Evolutionary conservation across 345 rosid genomes (phyloP), one percentile per base, ranked within the genome.

Genomic region (Mangifera indica): DNA sequence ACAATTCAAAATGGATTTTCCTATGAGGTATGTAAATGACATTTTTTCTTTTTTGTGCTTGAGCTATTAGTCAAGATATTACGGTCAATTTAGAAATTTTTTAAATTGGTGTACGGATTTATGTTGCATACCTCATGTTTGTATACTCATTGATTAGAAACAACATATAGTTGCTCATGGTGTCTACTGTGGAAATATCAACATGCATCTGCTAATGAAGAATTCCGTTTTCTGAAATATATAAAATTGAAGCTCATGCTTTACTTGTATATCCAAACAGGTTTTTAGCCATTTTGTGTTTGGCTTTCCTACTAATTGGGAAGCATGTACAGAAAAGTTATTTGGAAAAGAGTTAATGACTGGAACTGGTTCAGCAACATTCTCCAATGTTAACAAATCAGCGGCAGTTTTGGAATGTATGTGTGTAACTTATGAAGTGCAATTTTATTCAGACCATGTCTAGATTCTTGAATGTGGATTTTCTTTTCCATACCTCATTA

Each of bases 241-340:
- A 49, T 37, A 37, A 34, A 66, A 46, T 37, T 24, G 2, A 52
- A 53, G 25, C 57, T 68, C 37, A 2, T 60, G n/a, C 63, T 57
- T 24, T 65, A 25, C 55, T 46, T 70, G 74, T 40, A 24, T 37
- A 29, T 74, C 29, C 72, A 20, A 29, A 12, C 85, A 95, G 99
- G 87, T 88, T 62, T 79, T 76, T 29, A 71, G 69, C 58, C 81
- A 87, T 63, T 92, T 95, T 80, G 49, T 80, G 72, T 75, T 89
- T 73, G 99, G 98, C 4, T 95, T 95, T 84, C 98, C 98, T 81
- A 81, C 78, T 69, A 10, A 72, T 70, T 89, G 98, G 99, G 89
- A 92, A 78, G 82, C 68, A 61, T 70, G 32, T 60, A 85, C 76
- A 72, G 74, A 75, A 72, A 67, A 69, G 21, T 82, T 67, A 74